Evolutionary conservation across 2,329 filamentous ascomycete species (phyloP).

Genomic region (Chrysoporthe austroafricana): DNA sequence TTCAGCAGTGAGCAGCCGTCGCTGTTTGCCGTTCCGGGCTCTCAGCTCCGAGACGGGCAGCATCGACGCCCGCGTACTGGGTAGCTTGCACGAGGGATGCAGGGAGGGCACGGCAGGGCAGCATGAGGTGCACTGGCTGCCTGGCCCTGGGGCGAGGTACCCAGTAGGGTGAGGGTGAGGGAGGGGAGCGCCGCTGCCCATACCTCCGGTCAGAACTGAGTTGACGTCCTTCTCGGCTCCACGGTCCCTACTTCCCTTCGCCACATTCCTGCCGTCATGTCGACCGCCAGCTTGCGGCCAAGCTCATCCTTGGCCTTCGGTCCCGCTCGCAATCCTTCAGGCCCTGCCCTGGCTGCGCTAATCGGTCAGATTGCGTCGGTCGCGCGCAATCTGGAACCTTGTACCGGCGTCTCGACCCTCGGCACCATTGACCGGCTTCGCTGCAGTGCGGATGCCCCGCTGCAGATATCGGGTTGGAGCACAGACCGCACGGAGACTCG

Average conservation of each 20-base stretch:
- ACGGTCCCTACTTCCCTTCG: constrained; percentile 11
- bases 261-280: not conserved
- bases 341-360: not conserved
- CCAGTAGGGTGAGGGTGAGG: not conserved
- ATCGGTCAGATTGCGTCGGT: not conserved
- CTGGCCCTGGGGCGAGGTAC: not conserved
- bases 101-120: not conserved
- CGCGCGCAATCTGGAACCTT: not conserved
- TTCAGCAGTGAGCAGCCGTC: not conserved
- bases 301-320: constrained; percentile 5
- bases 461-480: not conserved
- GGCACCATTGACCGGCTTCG: not conserved
- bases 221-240: constrained; percentile 17
- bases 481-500: not conserved
- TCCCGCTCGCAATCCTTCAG: constrained; percentile 12
- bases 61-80: not conserved
- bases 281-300: not conserved
- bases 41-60: constrained; percentile 1
- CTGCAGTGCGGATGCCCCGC: constrained; percentile 2
- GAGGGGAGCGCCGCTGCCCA: constrained; percentile 10
- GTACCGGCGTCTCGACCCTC: not conserved
- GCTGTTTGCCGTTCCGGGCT: not conserved
- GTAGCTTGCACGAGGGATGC: not conserved
- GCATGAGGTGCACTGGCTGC: constrained; percentile 6
- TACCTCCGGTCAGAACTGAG: constrained; percentile 16